A percentile compares a stretch with the other conserved stretches of the same genome.
phyloP scores from a whole-genome alignment of 208 protist genomes.

The Leishmania arabica region DNA sequence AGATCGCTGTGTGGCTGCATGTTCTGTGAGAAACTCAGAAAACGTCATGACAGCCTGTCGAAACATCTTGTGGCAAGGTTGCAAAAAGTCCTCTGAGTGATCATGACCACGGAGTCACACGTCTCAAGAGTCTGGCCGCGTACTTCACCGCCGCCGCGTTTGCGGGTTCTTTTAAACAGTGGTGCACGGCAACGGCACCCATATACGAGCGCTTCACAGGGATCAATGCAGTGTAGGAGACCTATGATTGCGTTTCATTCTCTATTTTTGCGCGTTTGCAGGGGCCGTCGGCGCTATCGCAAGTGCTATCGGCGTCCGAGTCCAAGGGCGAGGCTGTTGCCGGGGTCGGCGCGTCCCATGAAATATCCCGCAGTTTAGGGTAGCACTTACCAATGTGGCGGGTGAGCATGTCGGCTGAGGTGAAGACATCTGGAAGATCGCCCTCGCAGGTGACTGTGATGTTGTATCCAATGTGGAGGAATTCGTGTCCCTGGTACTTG shows the following conservation, averaged over 20 bases:
- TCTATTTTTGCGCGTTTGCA: background rate
- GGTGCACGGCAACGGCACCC: background rate
- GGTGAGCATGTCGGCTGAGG: slow-evolving; percentile 43
- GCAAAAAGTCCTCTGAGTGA: background rate
- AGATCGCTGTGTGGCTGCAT: background rate
- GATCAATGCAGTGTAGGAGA: background rate
- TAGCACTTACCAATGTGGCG: slow-evolving; percentile 63
- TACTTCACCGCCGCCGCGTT: background rate
- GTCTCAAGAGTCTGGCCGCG: background rate
- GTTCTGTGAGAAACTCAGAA: background rate
- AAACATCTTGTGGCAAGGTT: background rate
- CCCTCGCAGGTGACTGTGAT: slow-evolving; percentile 60
- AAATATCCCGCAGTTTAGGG: slow-evolving; percentile 36
- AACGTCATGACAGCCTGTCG: background rate
- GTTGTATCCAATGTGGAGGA: slow-evolving; percentile 83
- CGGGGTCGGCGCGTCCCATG: slow-evolving; percentile 27
- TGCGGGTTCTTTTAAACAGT: background rate
- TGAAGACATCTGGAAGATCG: slow-evolving; percentile 78
- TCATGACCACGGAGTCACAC: background rate
- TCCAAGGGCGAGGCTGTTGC: background rate
- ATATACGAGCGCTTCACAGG: background rate
- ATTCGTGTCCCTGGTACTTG: slow-evolving; percentile 64
- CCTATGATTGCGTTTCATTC: background rate
- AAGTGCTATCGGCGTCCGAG: background rate
- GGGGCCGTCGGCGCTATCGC: background rate